Base-by-base conservation (phyloP, 371 early-diverging fungal genomes). In the Conidiobolus incongruus region DNA sequence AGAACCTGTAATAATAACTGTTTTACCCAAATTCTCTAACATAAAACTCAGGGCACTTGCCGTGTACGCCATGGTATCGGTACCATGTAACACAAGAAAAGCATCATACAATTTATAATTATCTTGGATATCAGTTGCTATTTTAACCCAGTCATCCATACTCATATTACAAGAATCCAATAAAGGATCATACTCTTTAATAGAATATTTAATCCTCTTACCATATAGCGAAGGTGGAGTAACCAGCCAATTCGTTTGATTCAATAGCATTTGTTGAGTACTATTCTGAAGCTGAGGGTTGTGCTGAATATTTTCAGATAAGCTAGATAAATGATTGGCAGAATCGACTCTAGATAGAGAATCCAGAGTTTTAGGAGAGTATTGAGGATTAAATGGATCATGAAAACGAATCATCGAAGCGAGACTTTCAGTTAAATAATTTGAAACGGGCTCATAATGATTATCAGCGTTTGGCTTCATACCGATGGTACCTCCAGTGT, bases 1-100 rank as follows among this genome's bases (percentile, higher is more conserved):
- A 2, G 93, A 90, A 5, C 97, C 97, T 0, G 93, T 97, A 33
- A 97, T 61, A 48, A 97, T 93, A 20, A 97, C 95, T 4, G 95
- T 83, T 56, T 95, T 95, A 24, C 74, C 95, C 30, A 97, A 62
- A 42, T 89, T 77, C 52, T 97, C 91, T 40, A 97, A 62, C 81
- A 97, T 77, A 52, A 95, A 97, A 44, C 84, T 83, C 35, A 97
- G 66, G 0, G 94, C 94, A 48, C 83, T 77, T 5, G 87, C 90
- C 0, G 87, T 90, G 49, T 83, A 89, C 0, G 87, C 79, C 91
- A 91, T 90, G 0, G 91, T 91, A 57, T 92, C 92, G 0, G 92
- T 92, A 34, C 77, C 94, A 45, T 93, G 94, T 19, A 94, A 58
- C 7, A 96, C 77, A 44, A 94, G 75, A 48, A 93, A 96, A 0